Evolutionary conservation across 257 asterid species (phyloP), one percentile per base, ranked within the genome.

Genomic region (Jaltomata sinuosa): DNA sequence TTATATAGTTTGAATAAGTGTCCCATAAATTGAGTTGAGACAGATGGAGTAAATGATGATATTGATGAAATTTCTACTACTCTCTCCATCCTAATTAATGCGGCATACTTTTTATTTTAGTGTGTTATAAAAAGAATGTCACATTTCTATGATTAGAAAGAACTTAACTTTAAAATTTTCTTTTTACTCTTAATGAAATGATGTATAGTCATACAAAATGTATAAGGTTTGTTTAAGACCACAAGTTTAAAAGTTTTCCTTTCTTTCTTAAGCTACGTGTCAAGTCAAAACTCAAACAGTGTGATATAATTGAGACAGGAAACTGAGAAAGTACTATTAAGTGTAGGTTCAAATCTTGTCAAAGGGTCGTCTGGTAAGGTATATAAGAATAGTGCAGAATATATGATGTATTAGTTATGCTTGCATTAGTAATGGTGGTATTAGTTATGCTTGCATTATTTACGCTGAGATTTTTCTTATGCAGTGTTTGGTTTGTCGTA

Each of bases 41-140:
- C 16, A 47, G 4, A 11, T 11, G 52, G 8, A n/a, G 16, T 47
- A 3, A 49, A 3, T 12, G 12, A 5, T 27, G 78, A 36, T 2
- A 62, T n/a, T 11, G 11, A 1, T 29, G 42, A 7, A 31, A 64
- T 1, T 21, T 16, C n/a, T 12, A 72, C 9, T 4, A 25, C 19
- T 52, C 49, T 0, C 49, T 10, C 14, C 14, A 3, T n/a, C 11
- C 29, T 3, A n/a, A 55, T 55, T 55, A 21, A 21, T 14, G 21
- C 15, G 8, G 15, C 6, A 50, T 4, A 50, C 4, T 52, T 52
- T 18, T 2, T 0, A 18, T 16, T 52, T 52, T 52, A 50, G 19
- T 50, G 1, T 50, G 1, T 4, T 6, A 12, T 0, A 1, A 50
- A 15, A 50, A 42, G 0, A 0, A 4, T 50, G 2, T 52, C 3